phyloP scores from a whole-genome alignment of 192 early-diverging fungal genomes.

The Coemansia sp. region DNA sequence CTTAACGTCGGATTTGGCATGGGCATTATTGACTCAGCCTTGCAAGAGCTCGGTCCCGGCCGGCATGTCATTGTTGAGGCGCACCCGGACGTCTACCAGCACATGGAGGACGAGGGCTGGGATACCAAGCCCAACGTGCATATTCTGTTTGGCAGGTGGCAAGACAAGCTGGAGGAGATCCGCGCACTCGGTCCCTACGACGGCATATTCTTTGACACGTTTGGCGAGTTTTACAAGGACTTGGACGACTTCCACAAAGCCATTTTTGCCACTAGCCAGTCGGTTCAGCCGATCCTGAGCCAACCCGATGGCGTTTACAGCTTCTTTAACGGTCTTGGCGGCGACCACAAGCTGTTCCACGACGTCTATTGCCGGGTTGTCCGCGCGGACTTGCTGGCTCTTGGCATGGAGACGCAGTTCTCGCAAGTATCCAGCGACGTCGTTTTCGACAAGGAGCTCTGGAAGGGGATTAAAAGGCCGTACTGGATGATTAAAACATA shows the following conservation, averaged over 20 bases:
- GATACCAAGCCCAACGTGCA: slow-evolving; percentile 77
- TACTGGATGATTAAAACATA: slow-evolving; percentile 57
- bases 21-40: slow-evolving; percentile 80
- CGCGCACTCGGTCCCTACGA: slow-evolving; percentile 68
- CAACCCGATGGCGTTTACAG: slow-evolving; percentile 79
- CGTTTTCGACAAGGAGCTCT: slow-evolving; percentile 76
- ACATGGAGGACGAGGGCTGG: slow-evolving; percentile 85
- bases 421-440: slow-evolving; percentile 71
- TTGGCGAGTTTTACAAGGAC: slow-evolving; percentile 92
- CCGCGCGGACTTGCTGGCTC: slow-evolving; percentile 74
- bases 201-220: slow-evolving; percentile 94
- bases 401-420: slow-evolving; percentile 76
- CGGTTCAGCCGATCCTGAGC: slow-evolving; percentile 63
- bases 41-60: slow-evolving; percentile 71
- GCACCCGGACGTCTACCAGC: slow-evolving; percentile 91
- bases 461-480: slow-evolving; percentile 81
- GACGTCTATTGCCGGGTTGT: slow-evolving; percentile 89
- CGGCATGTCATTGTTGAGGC: slow-evolving; percentile 94
- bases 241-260: slow-evolving; percentile 68
- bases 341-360: slow-evolving; percentile 94
- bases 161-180: slow-evolving; percentile 74
- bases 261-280: slow-evolving; percentile 33
- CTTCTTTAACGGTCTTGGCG: slow-evolving; percentile 94
- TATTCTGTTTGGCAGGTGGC: slow-evolving; percentile 91
- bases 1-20: slow-evolving; percentile 76